Evolutionary conservation across 352 stramenopile species (phyloP).

Genomic region (Globisporangium cederbergense): DNA sequence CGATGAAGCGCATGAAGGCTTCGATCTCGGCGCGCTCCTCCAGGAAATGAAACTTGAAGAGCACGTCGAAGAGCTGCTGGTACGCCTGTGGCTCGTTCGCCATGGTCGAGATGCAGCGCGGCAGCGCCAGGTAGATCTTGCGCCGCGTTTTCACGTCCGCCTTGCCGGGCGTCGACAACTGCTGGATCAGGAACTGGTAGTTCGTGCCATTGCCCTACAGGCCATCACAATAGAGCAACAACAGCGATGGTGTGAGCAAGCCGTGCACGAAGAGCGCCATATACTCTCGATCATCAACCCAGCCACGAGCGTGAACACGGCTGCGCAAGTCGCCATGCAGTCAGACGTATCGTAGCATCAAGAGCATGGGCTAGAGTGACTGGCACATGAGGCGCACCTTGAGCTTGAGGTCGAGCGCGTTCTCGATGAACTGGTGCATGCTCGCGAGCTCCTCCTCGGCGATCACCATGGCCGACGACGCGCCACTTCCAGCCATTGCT

Average conservation of each 20-base stretch:
- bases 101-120: constrained; percentile 73
- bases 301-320: neutral
- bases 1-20: constrained; percentile 68
- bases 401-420: constrained; percentile 73
- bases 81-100: constrained; percentile 69
- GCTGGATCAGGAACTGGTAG: constrained; percentile 74
- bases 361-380: too few relatives aligned
- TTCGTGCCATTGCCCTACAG: constrained; percentile 71
- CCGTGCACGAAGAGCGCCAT: neutral
- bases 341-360: neutral
- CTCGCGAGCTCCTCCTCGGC: constrained; percentile 59
- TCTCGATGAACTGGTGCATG: constrained; percentile 84
- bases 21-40: constrained; percentile 50
- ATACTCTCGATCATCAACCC: constrained; percentile 2
- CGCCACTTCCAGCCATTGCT: constrained; percentile 20
- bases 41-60: constrained; percentile 82
- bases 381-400: constrained; percentile 34
- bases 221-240: neutral
- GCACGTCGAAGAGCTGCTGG: constrained; percentile 62
- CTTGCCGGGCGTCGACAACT: constrained; percentile 41
- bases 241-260: neutral
- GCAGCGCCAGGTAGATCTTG: constrained; percentile 72
- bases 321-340: neutral
- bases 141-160: constrained; percentile 41
- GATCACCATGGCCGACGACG: constrained; percentile 3